phyloP scores from a whole-genome alignment of 1,139 yeast species.

The Saccharomyces hybrid region DNA sequence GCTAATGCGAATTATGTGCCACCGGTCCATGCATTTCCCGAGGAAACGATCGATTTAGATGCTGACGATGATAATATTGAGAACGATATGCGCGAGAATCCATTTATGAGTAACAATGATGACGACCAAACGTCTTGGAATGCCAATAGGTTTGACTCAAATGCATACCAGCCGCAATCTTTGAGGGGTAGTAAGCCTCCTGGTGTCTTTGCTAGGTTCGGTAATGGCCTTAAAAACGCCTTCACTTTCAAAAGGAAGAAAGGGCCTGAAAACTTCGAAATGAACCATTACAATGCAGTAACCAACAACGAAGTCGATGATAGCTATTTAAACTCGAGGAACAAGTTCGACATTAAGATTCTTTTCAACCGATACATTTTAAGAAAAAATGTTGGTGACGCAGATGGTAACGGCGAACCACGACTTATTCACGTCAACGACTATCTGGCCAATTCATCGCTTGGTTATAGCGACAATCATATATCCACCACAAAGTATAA shows the following conservation, averaged over 20 bases:
- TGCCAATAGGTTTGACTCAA: conserved; percentile 9
- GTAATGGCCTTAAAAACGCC: conserved; percentile 16
- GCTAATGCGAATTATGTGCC: conserved; percentile 5
- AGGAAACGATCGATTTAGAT: conserved; percentile 31
- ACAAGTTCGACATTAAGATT: conserved; percentile 49
- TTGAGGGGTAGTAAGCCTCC: conserved; percentile 9
- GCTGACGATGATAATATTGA: conserved; percentile 23
- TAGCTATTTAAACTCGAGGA: conserved; percentile 27
- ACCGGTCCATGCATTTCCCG: conserved; percentile 17
- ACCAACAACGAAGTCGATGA: conserved; percentile 21
- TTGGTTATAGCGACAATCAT: conserved; percentile 70
- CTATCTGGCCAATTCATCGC: conserved; percentile 43
- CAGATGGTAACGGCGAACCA: conserved; percentile 42
- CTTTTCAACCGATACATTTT: conserved; percentile 42
- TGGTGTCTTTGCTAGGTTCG: conserved; percentile 20
- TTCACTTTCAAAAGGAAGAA: conserved; percentile 12
- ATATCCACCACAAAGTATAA: conserved; percentile 96
- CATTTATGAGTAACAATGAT: conserved; percentile 13
- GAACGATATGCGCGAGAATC: conserved; percentile 28
- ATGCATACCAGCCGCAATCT: conserved; percentile 15
- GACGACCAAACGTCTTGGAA: conserved; percentile 18
- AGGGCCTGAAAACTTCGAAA: conserved; percentile 30
- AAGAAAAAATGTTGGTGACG: conserved; percentile 33
- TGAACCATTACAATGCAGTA: conserved; percentile 27
- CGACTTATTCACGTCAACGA: conserved; percentile 67